Evolutionary conservation across 768 basidiomycete genomes (phyloP), one percentile per base, ranked within the genome.

Genomic region (Mrakia frigida): DNA sequence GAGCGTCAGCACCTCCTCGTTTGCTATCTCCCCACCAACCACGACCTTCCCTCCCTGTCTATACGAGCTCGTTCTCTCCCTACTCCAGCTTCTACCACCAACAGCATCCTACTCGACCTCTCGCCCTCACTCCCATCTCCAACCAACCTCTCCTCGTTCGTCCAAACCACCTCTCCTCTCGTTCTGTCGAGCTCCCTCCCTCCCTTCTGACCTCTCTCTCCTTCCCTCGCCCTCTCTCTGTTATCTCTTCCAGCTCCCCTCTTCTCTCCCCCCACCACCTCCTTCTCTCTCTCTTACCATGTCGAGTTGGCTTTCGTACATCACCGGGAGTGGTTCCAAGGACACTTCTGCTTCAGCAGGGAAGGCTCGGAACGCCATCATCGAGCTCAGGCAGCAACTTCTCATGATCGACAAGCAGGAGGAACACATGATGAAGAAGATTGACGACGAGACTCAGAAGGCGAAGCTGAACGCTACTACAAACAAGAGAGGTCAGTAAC

Each of bases 331-430:
- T 79, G 88, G 89, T 80, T 81, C 82, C 59, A 80, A 80, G 63
- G 91, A 95, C 82, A 87, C 92, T 33, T 92, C 92, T 84, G 89
- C 91, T 84, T 86, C 90, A 37, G 77, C 73, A 13, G 52, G 65
- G 5, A 78, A 78, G 60, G 90, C 96, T 63, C 88, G 93, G 79
- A 93, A 97, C 82, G 93, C 97, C 68, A 99, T 99, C 83, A 91
- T 98, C 77, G 88, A 87, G 63, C 87, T 99, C 80, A 89, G 96
- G 81, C 91, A 96, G 85, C 94, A 98, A 83, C 88, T 98, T 78
- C 89, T 93, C 85, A 91, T 96, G 90, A 89, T 98, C 80, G 94
- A 98, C 88, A 99, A 98, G 93, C 98, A 96, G 87, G 97, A 98
- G 86, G 96, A 98, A 83, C 87, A 92, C 84, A 86, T 98, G 78